Conservation (phyloP, 1,284 basidiomycete genomes). For the Austroboletus novae-zelandiae region DNA sequence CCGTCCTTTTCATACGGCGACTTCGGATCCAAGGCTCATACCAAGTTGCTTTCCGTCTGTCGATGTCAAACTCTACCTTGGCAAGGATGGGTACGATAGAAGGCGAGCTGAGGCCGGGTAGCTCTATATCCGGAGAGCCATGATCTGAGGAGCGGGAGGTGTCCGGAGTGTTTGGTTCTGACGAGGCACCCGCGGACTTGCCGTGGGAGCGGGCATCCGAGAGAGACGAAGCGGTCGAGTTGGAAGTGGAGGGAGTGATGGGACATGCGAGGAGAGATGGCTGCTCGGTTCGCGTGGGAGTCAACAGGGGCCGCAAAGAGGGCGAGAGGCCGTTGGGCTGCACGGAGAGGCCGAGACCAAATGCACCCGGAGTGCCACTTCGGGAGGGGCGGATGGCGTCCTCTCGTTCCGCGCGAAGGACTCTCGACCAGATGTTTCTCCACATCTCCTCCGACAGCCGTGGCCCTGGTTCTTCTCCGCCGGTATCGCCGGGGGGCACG, state of each 20-base stretch:
- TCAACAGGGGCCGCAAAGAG: constrained; percentile 48
- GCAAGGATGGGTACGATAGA: constrained; percentile 78
- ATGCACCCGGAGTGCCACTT: constrained; percentile 39
- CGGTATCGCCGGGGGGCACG: constrained; percentile 28
- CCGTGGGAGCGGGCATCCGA: constrained; percentile 46
- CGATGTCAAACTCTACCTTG: constrained; percentile 87
- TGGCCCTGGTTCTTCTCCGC: constrained; percentile 63
- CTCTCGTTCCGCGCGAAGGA: constrained; percentile 64
- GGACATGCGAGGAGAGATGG: constrained; percentile 35
- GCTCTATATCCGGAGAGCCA: constrained; percentile 47
- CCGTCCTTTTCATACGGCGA: constrained; percentile 53
- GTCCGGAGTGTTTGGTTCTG: constrained; percentile 57
- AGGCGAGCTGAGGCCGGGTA: constrained; percentile 62
- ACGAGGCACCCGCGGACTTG: constrained; percentile 44
- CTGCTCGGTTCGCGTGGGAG: constrained; percentile 37
- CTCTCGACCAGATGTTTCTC: constrained; percentile 75
- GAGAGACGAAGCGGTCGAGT: constrained; percentile 48
- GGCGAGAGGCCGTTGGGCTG: constrained; percentile 37
- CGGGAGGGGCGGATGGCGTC: constrained; percentile 42
- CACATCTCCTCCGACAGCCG: constrained; percentile 81
- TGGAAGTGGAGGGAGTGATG: constrained; percentile 51
- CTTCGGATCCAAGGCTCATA: constrained; percentile 76
- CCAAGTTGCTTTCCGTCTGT: constrained; percentile 72
- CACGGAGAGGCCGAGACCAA: constrained; percentile 41
- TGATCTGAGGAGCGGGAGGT: constrained; percentile 49